Evolutionary conservation across 129 eudicot species (phyloP), one percentile per base, ranked within the genome.

Genomic region (Flaveria ramosissima): DNA sequence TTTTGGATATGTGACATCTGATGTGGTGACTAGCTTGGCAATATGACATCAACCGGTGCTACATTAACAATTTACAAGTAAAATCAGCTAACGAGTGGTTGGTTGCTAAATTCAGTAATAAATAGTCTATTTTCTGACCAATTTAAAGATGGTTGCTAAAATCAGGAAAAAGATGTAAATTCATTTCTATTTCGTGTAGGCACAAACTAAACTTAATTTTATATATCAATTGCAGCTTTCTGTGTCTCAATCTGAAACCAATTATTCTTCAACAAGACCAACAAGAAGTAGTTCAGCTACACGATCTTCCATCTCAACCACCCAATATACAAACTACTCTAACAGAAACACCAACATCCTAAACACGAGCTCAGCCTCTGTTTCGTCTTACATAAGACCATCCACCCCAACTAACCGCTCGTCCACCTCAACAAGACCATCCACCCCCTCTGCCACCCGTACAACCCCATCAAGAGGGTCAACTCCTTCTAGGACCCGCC

Each of bases 321-420:
- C 79, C 63, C 93, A 88, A 62, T 86, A 83, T 55, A 84, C 86
- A 70, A 82, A 80, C 59, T 90, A 90, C 77, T 88, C 97, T 23
- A 84, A 69, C 71, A 88, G 89, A 79, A 86, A 92, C 68, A 53
- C 89, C 67, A 81, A 86, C 66, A 88, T 93, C 79, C 88, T 93
- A 36, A 93, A 90, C 86, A 90, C 98, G 2, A 93, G 98, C 75
- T 93, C 97, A 2, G 97, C 97, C 77, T 93, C 98, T 3, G 97
- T 93, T 23, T 93, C 97, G 21, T 93, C 98, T 63, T 91, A 89
- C 77, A 93, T 89, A 71, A 83, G 97, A 80, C 96, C 97, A 52
- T 90, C 98, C 41, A 87, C 97, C 71, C 98, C 98, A 69, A 88
- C 90, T 41, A 76, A 79, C 64, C 92, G 92, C 43, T 89, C 96